Conservation (phyloP, 2,329 filamentous ascomycete genomes). For the Diaporthe sp. region DNA sequence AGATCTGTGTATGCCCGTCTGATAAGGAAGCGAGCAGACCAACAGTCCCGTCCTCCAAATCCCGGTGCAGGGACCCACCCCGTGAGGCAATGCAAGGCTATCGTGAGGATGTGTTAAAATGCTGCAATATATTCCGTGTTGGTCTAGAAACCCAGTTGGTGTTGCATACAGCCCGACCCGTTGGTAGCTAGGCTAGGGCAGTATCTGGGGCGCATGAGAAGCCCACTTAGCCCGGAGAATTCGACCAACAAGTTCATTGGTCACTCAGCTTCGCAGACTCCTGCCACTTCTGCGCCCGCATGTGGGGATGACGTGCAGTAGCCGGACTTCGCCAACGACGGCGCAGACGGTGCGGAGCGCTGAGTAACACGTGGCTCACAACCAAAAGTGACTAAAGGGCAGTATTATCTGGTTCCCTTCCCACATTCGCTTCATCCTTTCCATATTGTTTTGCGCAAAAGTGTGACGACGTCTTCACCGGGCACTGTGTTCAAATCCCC, state of each 20-base stretch:
- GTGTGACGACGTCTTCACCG: neutral
- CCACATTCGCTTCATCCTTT: neutral
- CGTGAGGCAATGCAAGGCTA: neutral
- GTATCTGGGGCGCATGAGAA: neutral
- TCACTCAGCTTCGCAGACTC: conserved; percentile 30
- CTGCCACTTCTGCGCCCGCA: neutral
- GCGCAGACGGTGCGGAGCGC: neutral
- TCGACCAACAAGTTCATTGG: neutral
- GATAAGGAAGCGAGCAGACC: neutral
- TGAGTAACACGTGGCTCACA: conserved; percentile 14
- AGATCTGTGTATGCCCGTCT: neutral
- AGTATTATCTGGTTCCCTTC: neutral
- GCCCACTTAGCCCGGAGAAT: neutral
- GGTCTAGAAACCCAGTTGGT: neutral
- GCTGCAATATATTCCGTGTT: neutral
- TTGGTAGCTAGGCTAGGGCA: conserved; percentile 9
- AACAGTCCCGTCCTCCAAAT: neutral
- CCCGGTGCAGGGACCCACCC: neutral
- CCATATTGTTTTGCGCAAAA: neutral
- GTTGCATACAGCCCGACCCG: conserved; percentile 4
- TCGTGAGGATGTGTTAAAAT: neutral
- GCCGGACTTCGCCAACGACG: neutral
- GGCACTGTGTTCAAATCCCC: neutral
- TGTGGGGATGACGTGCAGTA: conserved; percentile 32
- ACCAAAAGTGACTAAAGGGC: neutral